phyloP scores from a whole-genome alignment of 345 rosid species.

The Acer campestre region DNA sequence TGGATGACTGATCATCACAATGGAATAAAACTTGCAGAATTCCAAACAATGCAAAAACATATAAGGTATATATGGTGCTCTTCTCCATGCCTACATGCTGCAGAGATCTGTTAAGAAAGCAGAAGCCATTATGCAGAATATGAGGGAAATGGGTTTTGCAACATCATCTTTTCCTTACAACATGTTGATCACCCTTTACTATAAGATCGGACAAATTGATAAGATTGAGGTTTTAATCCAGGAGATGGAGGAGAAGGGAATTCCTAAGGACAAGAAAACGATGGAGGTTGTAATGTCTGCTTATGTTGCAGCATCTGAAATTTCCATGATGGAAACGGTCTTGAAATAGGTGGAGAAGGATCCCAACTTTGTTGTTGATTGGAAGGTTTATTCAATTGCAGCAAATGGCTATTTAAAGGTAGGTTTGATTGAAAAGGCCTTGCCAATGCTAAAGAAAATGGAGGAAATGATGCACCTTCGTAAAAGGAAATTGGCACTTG shows the following conservation, averaged over 20 bases:
- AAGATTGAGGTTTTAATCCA: constrained; percentile 22
- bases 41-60: constrained; percentile 21
- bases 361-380: constrained; percentile 3
- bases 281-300: background rate
- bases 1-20: constrained; percentile 27
- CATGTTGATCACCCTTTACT: constrained; percentile 24
- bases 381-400: constrained; percentile 26
- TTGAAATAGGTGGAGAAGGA: constrained; percentile 15
- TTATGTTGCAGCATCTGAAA: constrained; percentile 23
- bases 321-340: constrained; percentile 26
- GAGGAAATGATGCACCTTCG: constrained; percentile 19
- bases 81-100: constrained; percentile 24
- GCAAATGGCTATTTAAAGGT: constrained; percentile 32
- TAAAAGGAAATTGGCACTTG: background rate
- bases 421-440: constrained; percentile 26
- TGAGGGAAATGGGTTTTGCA: constrained; percentile 22
- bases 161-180: constrained; percentile 27
- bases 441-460: constrained; percentile 24
- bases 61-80: constrained; percentile 26
- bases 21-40: constrained; percentile 30
- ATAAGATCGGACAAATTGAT: constrained; percentile 11
- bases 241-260: constrained; percentile 31
- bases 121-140: constrained; percentile 28
- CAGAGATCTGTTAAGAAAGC: constrained; percentile 25
- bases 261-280: background rate